A percentile compares a stretch with the other conserved stretches of the same genome.
Evolutionary conservation across 768 basidiomycete genomes (phyloP).

Genomic region (Obba rivulosa): DNA sequence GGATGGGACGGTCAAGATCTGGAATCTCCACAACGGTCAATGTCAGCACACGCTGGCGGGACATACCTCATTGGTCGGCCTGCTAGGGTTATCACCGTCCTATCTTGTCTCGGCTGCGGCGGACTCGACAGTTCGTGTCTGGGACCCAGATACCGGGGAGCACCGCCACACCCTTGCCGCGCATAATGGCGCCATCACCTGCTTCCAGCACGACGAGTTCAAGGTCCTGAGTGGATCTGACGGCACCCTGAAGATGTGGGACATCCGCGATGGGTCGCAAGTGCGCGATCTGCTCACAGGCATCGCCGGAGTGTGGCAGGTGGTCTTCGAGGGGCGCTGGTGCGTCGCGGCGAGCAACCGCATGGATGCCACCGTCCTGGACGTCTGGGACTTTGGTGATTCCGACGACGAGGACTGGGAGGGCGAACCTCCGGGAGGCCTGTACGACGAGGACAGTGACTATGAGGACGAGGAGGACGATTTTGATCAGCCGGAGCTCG

Average conservation of each 20-base stretch:
- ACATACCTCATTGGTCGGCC: constrained; percentile 91
- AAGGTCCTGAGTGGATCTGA: constrained; percentile 95
- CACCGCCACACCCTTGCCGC: constrained; percentile 79
- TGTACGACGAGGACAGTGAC: constrained; percentile 67
- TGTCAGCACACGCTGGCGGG: constrained; percentile 80
- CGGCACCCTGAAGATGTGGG: constrained; percentile 98
- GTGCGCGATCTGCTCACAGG: constrained; percentile 86
- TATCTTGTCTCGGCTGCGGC: constrained; percentile 94
- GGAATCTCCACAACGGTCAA: constrained; percentile 81
- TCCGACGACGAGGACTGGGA: constrained; percentile 76
- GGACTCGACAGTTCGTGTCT: constrained; percentile 90
- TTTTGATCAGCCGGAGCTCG: constrained; percentile 52
- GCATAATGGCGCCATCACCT: constrained; percentile 97
- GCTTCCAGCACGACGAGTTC: constrained; percentile 98
- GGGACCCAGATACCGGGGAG: constrained; percentile 85
- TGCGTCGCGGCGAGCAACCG: constrained; percentile 92
- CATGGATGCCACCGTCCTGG: constrained; percentile 69
- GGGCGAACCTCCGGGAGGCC: constrained; percentile 68
- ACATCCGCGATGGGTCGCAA: constrained; percentile 79
- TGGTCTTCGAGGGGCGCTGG: constrained; percentile 90
- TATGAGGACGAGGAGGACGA: constrained; percentile 50
- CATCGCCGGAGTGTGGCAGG: constrained; percentile 96
- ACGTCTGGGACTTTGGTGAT: constrained; percentile 87
- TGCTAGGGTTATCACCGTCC: constrained; percentile 85
- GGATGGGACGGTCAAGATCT: constrained; percentile 96